Evolutionary conservation across 2,329 filamentous ascomycete genomes (phyloP), one percentile per base, ranked within the genome.

Genomic region (Cladorrhinum sp.): DNA sequence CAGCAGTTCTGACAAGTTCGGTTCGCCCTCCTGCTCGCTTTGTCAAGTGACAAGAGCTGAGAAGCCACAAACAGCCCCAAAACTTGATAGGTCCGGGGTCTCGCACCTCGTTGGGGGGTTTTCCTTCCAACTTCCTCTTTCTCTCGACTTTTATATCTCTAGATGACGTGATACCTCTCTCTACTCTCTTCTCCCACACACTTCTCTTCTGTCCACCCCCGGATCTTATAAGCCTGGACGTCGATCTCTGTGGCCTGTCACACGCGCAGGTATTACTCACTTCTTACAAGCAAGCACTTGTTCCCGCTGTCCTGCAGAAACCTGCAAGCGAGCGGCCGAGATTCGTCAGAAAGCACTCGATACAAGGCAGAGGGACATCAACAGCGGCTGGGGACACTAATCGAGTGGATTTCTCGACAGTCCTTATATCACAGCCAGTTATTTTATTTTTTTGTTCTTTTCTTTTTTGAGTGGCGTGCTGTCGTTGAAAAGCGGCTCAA

Each of bases 21-120:
- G 61, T 63, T 64, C 59, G 62, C 55, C 64, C 59, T 62, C 61
- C 57, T 60, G 61, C 63, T 64, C 46, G 55, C 62, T 66, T 60
- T 58, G 66, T 69, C 66, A 67, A 70, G 68, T 67, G 66, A 70
- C 64, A 28, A 59, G 51, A 66, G 63, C 64, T 65, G 64, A 63
- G 50, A 62, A 66, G 57, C 60, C 57, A 63, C 62, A 49, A 54
- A 39, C n/a, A 59, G 56, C 62, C 59, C 65, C 59, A 66, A 68
- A 67, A 64, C 56, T 54, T 62, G 59, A 62, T 65, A 57, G 57
- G 60, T 57, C 56, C 64, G 62, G 59, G 53, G 26, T 56, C 55
- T 59, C 55, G 33, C 59, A 63, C 61, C 61, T 36, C 39, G 46
- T 59, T 52, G 28, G 30, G 23, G 16, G 48, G 58, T 60, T 58